phyloP scores from a whole-genome alignment of 2,329 filamentous ascomycete genomes.

The Alternaria ventricosa region DNA sequence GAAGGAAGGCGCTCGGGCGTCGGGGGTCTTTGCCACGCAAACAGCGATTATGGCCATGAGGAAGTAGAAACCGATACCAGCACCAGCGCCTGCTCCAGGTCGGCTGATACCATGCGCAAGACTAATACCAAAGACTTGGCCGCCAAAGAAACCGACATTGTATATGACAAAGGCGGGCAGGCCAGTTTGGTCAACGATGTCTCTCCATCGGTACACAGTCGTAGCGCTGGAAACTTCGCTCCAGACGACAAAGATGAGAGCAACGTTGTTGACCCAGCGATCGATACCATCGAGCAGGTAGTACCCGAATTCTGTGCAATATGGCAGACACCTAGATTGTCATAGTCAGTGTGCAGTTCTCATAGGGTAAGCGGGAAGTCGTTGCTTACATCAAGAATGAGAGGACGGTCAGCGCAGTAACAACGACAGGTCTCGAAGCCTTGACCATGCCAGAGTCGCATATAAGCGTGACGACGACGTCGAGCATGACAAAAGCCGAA shows the following conservation, averaged over 20 bases:
- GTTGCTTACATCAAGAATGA: slow-evolving; percentile 56
- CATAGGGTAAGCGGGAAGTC: not conserved
- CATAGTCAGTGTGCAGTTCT: not conserved
- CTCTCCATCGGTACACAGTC: slow-evolving; percentile 60
- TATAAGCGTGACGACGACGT: slow-evolving; percentile 61
- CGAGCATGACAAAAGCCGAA: slow-evolving; percentile 66
- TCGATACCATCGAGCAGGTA: slow-evolving; percentile 63
- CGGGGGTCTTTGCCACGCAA: slow-evolving; percentile 54
- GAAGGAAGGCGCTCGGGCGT: slow-evolving; percentile 50
- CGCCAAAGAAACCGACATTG: slow-evolving; percentile 62
- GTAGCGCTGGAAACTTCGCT: slow-evolving; percentile 61
- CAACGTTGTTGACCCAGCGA: slow-evolving; percentile 63
- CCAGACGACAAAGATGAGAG: slow-evolving; percentile 63
- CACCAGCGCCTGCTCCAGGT: slow-evolving; percentile 56
- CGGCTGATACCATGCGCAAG: slow-evolving; percentile 56
- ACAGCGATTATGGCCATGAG: slow-evolving; percentile 50
- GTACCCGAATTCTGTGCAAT: slow-evolving; percentile 65
- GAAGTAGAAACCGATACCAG: slow-evolving; percentile 62
- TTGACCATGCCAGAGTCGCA: slow-evolving; percentile 60
- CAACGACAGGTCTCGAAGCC: slow-evolving; percentile 56
- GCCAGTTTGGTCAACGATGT: slow-evolving; percentile 56
- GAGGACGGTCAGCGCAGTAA: slow-evolving; percentile 57
- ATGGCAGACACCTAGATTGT: slow-evolving; percentile 54
- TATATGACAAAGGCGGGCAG: slow-evolving; percentile 54
- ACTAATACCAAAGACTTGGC: slow-evolving; percentile 59